A percentile compares a stretch with the other conserved stretches of the same genome.
Conservation (phyloP, 2,329 filamentous ascomycete species). For the Aspergillus tamarii region DNA sequence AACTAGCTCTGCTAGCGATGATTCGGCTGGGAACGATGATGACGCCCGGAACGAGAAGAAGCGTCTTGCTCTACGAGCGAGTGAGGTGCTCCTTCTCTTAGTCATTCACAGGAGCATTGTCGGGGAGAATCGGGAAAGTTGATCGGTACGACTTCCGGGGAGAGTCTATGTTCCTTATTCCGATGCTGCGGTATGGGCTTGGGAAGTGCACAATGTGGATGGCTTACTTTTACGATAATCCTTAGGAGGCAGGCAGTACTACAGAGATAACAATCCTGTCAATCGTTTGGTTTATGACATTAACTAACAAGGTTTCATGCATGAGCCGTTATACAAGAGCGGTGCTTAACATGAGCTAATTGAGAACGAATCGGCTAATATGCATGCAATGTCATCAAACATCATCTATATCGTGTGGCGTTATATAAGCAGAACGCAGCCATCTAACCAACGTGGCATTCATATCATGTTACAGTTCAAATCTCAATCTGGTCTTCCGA, state of each 20-base stretch:
- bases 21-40: constrained; percentile 22
- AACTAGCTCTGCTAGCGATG: constrained; percentile 17
- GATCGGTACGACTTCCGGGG: neutral
- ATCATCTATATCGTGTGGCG: constrained; percentile 2
- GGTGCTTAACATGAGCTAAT: neutral
- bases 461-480: constrained; percentile 11
- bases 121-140: constrained; percentile 16
- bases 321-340: neutral
- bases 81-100: constrained; percentile 35
- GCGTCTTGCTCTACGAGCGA: constrained; percentile 32
- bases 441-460: neutral
- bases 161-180: neutral
- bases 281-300: neutral
- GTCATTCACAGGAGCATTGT: constrained; percentile 35
- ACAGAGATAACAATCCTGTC: neutral
- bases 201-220: neutral
- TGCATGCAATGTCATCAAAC: constrained; percentile 10
- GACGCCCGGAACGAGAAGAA: constrained; percentile 19
- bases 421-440: neutral
- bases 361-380: neutral
- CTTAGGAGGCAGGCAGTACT: neutral
- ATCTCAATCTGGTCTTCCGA: constrained; percentile 59
- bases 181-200: neutral
- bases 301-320: neutral
- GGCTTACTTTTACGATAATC: neutral